Percentiles rank a stretch among this genome's conserved stretches.
These are phyloP conservation scores for Gossypium schwendimanii DNA, from an alignment of 441 rosid genomes.

Conservation along the genomic window DNA sequence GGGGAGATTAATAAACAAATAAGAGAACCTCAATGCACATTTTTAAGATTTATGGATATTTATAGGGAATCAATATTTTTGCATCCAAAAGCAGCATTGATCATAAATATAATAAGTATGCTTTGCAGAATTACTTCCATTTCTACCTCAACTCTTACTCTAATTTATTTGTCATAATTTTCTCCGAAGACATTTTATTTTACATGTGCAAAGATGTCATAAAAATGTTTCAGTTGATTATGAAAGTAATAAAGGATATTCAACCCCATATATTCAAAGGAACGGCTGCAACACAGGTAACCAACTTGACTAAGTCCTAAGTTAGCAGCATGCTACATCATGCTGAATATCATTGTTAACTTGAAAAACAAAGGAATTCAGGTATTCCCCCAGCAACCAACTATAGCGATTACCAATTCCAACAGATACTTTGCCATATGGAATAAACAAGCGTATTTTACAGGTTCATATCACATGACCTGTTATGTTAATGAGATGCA, in stretches of 20 bases:
- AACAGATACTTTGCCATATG: neutral
- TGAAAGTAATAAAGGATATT: neutral
- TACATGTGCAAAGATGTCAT: neutral
- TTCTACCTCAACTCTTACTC: neutral
- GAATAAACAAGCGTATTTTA: neutral
- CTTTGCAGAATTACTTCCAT: neutral
- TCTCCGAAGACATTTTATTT: neutral
- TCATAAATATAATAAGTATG: neutral
- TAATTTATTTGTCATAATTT: neutral
- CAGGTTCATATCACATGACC: neutral
- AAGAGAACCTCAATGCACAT: slow-evolving; percentile 14
- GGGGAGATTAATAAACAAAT: slow-evolving; percentile 14
- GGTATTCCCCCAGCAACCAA: neutral
- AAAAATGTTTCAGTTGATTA: neutral
- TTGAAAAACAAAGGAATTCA: neutral
- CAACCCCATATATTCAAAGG: neutral
- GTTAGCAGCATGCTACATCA: neutral
- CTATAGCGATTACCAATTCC: neutral
- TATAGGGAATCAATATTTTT: slow-evolving; percentile 3
- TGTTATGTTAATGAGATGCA: neutral
- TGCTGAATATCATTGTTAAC: neutral
- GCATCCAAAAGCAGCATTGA: slow-evolving; percentile 2
- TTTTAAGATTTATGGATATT: neutral
- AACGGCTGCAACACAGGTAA: neutral
- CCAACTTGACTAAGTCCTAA: neutral